Evolutionary conservation across 116 monocot species (phyloP).

Genomic region (Papilionanthe hybrid): DNA sequence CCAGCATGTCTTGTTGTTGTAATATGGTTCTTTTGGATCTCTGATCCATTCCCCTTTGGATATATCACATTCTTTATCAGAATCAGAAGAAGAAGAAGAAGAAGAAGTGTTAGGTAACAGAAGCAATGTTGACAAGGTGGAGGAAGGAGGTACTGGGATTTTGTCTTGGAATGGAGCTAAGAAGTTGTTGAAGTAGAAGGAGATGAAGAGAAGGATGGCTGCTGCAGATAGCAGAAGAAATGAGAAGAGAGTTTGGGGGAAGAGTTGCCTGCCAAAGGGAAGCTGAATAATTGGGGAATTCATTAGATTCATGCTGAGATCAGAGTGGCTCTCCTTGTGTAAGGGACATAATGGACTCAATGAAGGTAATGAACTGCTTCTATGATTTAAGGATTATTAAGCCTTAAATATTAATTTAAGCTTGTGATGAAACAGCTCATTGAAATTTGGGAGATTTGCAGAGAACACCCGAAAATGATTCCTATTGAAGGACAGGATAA

Average conservation of each 20-base stretch:
- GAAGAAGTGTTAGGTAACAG: neutral
- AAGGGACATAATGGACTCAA: neutral
- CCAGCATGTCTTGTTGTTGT: conserved; percentile 28
- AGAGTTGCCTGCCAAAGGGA: neutral
- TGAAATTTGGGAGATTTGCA: neutral
- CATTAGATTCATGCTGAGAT: neutral
- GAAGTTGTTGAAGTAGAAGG: conserved; percentile 11
- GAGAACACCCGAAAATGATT: neutral
- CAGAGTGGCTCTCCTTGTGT: neutral
- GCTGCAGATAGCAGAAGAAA: neutral
- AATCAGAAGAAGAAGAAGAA: neutral
- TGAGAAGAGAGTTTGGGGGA: neutral
- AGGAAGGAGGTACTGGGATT: neutral
- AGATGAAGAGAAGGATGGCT: neutral
- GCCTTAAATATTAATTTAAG: neutral
- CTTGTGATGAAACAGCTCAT: neutral
- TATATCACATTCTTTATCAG: conserved; percentile 5
- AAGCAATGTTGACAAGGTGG: neutral
- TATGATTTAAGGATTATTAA: neutral
- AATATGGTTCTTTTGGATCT: conserved; percentile 22
- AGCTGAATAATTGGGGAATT: neutral
- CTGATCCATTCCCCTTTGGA: conserved; percentile 20
- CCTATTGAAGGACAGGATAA: too few relatives aligned
- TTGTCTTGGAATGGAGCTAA: neutral
- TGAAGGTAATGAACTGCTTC: neutral